Evolutionary conservation across 495 filamentous ascomycete species (phyloP).

Genomic region (Hypomontagnella monticulosa): DNA sequence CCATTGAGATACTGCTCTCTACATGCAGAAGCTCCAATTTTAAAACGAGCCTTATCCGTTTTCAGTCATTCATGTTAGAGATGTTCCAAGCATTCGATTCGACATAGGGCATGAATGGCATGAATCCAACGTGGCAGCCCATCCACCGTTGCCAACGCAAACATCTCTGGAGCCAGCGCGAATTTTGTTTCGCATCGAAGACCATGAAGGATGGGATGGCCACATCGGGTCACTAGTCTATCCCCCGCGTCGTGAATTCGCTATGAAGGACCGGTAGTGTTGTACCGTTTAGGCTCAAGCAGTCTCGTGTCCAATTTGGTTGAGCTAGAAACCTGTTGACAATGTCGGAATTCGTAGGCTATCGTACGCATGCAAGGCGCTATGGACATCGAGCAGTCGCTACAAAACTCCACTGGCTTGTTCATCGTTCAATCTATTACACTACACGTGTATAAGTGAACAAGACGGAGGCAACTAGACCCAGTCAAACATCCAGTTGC

Average conservation of each 20-base stretch:
- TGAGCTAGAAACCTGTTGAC: constrained; percentile 12
- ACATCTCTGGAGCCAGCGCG: constrained; percentile 13
- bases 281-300: constrained; percentile 15
- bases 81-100: constrained; percentile 1
- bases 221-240: background rate
- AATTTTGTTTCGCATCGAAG: background rate
- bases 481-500: constrained; percentile 34
- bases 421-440: constrained; percentile 22
- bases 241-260: background rate
- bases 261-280: constrained; percentile 5
- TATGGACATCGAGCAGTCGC: constrained; percentile 16
- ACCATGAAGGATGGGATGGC: constrained; percentile 2
- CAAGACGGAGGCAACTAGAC: constrained; percentile 27
- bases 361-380: constrained; percentile 9
- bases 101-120: constrained; percentile 21
- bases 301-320: constrained; percentile 14
- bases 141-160: constrained; percentile 10
- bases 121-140: constrained; percentile 31
- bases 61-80: constrained; percentile 8
- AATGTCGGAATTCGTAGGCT: constrained; percentile 15
- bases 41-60: constrained; percentile 1
- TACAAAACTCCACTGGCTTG: constrained; percentile 28
- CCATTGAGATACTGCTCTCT: constrained; percentile 1
- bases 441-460: constrained; percentile 39
- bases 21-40: constrained; percentile 27